Evolutionary conservation across 2,329 filamentous ascomycete genomes (phyloP), one percentile per base, ranked within the genome.

Genomic region (Pezicula carpinea): DNA sequence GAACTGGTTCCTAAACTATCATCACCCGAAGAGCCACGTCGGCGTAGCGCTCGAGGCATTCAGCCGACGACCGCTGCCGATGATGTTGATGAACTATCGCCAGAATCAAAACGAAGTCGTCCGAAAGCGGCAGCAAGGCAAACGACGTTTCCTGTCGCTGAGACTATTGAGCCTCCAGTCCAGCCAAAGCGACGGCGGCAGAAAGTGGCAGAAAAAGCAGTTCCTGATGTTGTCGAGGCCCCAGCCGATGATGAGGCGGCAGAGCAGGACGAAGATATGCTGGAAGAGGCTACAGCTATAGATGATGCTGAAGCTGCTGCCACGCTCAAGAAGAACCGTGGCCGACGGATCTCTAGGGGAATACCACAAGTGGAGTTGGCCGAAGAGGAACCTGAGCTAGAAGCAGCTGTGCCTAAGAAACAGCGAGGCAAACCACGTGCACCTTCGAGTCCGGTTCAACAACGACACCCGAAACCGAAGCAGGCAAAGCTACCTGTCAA

Each of bases 151-250:
- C 8, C 26, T 29, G 26, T 11, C 26, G 8, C 3, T 29, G 26
- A 29, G 5, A 4, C 13, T 29, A 29, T 10, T 11, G 26, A 29
- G 26, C 26, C 13, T 29, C 26, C 26, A 29, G 10, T 11, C 13
- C 55, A 58, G 23, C 32, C 47, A 21, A 46, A 42, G 47, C 13
- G 57, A 38, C 32, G 56, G 51, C n/a, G 49, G 52, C 4, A 54
- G 57, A 22, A 53, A 51, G 2, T 50, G 22, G 13, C 51, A 51
- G 5, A 56, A 56, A 17, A 56, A 75, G 38, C 13, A 29, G 13
- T 29, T 29, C 66, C 77, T 11, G 59, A 64, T 33, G 69, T 61
- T 3, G 49, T 58, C 4, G 71, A 76, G 15, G 7, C 38, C n/a
- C 61, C 69, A 3, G 68, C 69, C 22, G 63, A 66, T 33, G 57